Conservation (phyloP, 139 green algal genomes). For the Coelastrella sp. region DNA sequence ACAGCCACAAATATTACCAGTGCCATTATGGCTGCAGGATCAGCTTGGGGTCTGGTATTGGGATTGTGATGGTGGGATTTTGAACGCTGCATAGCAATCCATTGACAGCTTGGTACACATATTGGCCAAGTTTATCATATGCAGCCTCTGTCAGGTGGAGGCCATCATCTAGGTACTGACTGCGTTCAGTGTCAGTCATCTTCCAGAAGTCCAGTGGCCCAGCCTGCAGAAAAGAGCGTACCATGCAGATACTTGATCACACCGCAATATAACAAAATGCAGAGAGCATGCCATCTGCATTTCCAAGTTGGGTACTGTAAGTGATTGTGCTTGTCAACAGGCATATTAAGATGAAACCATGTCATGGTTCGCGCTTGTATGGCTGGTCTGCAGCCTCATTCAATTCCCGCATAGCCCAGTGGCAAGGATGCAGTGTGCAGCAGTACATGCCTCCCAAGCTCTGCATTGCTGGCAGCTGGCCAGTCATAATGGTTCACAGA, state of each 20-base stretch:
- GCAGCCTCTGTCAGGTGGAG: conserved; percentile 36
- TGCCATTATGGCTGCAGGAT: too few species aligned
- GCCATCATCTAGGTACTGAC: conserved; percentile 33
- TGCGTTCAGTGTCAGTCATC: not conserved
- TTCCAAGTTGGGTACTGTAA: not conserved
- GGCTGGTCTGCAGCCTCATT: too few species aligned
- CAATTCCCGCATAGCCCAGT: too few species aligned
- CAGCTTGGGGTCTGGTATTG: not conserved
- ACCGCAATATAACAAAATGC: not conserved
- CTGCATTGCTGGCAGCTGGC: not conserved
- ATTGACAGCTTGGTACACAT: conserved; percentile 13
- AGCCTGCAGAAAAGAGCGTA: not conserved
- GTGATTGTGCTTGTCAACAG: too few species aligned
- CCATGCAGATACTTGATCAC: not conserved
- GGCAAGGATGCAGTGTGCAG: not conserved
- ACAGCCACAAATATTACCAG: too few species aligned
- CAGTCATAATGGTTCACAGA: too few species aligned
- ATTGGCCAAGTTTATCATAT: conserved; percentile 25
- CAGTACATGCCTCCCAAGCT: not conserved
- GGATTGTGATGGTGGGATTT: not conserved
- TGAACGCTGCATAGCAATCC: not conserved
- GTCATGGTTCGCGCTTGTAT: too few species aligned
- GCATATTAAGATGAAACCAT: too few species aligned
- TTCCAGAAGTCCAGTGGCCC: conserved; percentile 32
- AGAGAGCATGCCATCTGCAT: not conserved